Evolutionary conservation across 2,329 filamentous ascomycete species (phyloP).

Genomic region (Paecilomyces fulvus): DNA sequence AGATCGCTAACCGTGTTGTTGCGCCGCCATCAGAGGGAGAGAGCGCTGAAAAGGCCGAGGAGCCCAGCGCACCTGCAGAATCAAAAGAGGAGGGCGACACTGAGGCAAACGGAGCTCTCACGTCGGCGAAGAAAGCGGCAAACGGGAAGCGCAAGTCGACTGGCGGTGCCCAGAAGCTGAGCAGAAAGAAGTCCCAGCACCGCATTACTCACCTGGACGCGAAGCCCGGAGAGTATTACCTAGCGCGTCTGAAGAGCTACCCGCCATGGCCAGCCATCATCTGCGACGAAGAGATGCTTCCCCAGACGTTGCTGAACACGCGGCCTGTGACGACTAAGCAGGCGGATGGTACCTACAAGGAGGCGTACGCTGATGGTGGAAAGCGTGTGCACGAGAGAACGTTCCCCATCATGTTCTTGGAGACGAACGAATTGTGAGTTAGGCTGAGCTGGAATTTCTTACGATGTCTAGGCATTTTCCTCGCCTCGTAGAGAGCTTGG

Average conservation of each 20-base stretch:
- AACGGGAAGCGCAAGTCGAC: constrained; percentile 62
- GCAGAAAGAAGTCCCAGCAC: constrained; percentile 72
- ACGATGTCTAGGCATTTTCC: constrained; percentile 2
- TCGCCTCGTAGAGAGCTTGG: constrained; percentile 1
- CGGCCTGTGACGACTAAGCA: constrained; percentile 79
- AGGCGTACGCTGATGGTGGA: constrained; percentile 78
- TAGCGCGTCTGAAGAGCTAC: constrained; percentile 89
- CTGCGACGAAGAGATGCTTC: constrained; percentile 90
- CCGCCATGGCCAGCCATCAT: constrained; percentile 92
- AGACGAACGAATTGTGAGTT: constrained; percentile 94
- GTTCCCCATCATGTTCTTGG: constrained; percentile 90
- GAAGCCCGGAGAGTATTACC: constrained; percentile 82
- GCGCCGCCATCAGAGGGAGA: constrained; percentile 6
- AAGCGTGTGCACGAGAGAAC: constrained; percentile 78
- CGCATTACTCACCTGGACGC: constrained; percentile 67
- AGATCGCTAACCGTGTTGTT: neutral
- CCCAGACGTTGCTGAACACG: constrained; percentile 62
- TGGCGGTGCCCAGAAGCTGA: constrained; percentile 64
- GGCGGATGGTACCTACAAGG: constrained; percentile 75
- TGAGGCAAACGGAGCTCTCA: constrained; percentile 41
- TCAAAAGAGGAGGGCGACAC: constrained; percentile 13
- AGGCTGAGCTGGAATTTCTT: neutral
- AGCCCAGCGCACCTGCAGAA: constrained; percentile 19
- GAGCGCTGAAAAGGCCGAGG: constrained; percentile 15
- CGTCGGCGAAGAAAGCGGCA: constrained; percentile 44